Base-by-base conservation (phyloP, 108 stramenopile genomes). In the Cyclotella cryptica region DNA sequence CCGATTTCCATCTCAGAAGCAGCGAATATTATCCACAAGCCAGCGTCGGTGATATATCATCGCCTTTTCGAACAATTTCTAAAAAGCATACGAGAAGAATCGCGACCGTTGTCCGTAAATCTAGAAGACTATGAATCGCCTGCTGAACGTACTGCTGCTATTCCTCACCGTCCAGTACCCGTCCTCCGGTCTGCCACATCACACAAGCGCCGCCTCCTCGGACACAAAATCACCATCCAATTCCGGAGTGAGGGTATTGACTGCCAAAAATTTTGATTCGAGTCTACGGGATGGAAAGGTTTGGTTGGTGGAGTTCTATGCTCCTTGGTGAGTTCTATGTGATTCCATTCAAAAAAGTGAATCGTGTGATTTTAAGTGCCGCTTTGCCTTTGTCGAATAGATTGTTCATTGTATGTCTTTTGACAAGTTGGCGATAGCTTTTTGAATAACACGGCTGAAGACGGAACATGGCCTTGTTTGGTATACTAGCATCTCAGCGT, bases 301-400 rank as follows among this genome's bases (percentile, higher is more conserved):
- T 9, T 94, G 93, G 93, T 45, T 94, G 51, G 84, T 96, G 45
- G 94, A 96, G 76, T 92, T 96, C 55, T 92, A 91, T 66, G 89
- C 92, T 11, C 90, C 91, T 5, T 87, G 87, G 90, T 89, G 67
- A 72, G 88, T 11, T 40, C 19, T 15, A 28, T 69, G 9, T 43
- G 26, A 54, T 66, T 45, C 42, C 3, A 3, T 8, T 51, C 3
- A 3, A 8, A 51, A 51, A 18, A 19, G 49, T 51, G 49, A 8
- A 18, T 8, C 5, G 49, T 51, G 18, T 8, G 49, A 51, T 6
- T 51, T 51, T 51, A 3, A 51, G 1, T 3, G 19, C 19, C 5
- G 8, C n/a, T 19, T 3, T 51, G 8, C 18, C 19, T 6, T 51
- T 3, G 18, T 3, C 3, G 18, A 51, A 18, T 6, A 19, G 8